Evolutionary conservation across 495 filamentous ascomycete species (phyloP).

Genomic region (Pseudoneurospora amorphoporcata): DNA sequence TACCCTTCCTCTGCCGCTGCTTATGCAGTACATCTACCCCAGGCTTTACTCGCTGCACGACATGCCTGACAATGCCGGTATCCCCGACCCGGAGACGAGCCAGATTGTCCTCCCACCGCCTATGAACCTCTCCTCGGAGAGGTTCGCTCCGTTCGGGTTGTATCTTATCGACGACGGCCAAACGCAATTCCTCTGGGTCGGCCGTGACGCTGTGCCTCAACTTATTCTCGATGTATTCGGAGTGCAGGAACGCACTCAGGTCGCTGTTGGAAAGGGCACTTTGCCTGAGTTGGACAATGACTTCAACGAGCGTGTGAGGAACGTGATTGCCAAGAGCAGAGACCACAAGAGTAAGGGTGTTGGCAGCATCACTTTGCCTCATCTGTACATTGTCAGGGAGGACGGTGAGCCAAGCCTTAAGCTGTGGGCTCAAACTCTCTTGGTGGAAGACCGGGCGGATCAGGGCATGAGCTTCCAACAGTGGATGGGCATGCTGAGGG

Average conservation of each 20-base stretch:
- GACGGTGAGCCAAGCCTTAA: constrained; percentile 93
- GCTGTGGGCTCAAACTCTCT: constrained; percentile 90
- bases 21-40: constrained; percentile 97
- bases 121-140: constrained; percentile 77
- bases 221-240: constrained; percentile 86
- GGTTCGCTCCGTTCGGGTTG: constrained; percentile 83
- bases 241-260: constrained; percentile 60
- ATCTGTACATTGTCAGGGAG: constrained; percentile 86
- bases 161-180: constrained; percentile 97
- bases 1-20: constrained; percentile 78
- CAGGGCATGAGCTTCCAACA: constrained; percentile 84
- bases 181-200: constrained; percentile 96
- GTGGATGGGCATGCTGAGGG: constrained; percentile 84
- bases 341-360: constrained; percentile 77
- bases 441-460: constrained; percentile 92
- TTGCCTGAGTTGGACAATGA: constrained; percentile 86
- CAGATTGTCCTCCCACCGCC: constrained; percentile 80
- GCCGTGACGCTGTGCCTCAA: constrained; percentile 83
- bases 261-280: constrained; percentile 83
- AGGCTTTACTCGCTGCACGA: constrained; percentile 90
- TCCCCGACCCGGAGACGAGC: constrained; percentile 73
- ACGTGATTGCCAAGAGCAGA: constrained; percentile 81
- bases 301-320: constrained; percentile 88
- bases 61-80: constrained; percentile 90
- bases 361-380: constrained; percentile 83